Evolutionary conservation across 768 basidiomycete genomes (phyloP).

Genomic region (Crucibulum laeve): DNA sequence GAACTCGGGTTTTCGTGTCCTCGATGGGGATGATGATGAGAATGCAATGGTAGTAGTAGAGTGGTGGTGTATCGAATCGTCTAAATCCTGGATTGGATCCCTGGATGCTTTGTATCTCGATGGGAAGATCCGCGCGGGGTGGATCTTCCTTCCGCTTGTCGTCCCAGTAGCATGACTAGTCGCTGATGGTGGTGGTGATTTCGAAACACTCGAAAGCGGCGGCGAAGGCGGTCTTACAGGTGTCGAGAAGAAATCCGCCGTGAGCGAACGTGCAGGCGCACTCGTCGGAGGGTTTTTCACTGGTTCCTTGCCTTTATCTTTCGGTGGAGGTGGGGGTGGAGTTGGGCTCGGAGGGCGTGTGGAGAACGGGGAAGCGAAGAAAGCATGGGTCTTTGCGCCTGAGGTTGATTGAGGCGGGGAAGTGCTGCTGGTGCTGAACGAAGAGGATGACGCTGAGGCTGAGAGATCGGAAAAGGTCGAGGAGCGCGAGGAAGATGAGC

Average conservation of each 20-base stretch:
- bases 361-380: slow-evolving; percentile 42
- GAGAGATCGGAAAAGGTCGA: slow-evolving; percentile 37
- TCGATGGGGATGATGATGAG: too few relatives aligned
- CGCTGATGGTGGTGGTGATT: too few relatives aligned
- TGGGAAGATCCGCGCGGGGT: slow-evolving; percentile 32
- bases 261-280: slow-evolving; percentile 16
- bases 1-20: too few relatives aligned
- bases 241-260: slow-evolving; percentile 24
- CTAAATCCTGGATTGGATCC: not conserved
- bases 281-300: slow-evolving; percentile 2
- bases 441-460: slow-evolving; percentile 6
- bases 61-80: slow-evolving; percentile 4
- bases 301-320: not conserved
- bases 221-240: slow-evolving; percentile 18
- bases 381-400: slow-evolving; percentile 41
- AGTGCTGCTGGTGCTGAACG: too few relatives aligned
- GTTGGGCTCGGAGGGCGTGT: slow-evolving; percentile 31
- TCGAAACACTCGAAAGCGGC: too few relatives aligned
- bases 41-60: not conserved
- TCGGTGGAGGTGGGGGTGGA: slow-evolving; percentile 14
- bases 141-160: slow-evolving; percentile 13
- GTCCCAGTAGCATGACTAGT: too few relatives aligned
- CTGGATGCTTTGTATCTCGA: slow-evolving; percentile 27
- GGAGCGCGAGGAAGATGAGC: slow-evolving; percentile 27
- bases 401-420: slow-evolving; percentile 23